Percentiles rank a stretch among this genome's conserved stretches.
These are phyloP conservation scores for Thamnidium elegans DNA, from an alignment of 192 early-diverging fungal genomes.

Conservation along the genomic window DNA sequence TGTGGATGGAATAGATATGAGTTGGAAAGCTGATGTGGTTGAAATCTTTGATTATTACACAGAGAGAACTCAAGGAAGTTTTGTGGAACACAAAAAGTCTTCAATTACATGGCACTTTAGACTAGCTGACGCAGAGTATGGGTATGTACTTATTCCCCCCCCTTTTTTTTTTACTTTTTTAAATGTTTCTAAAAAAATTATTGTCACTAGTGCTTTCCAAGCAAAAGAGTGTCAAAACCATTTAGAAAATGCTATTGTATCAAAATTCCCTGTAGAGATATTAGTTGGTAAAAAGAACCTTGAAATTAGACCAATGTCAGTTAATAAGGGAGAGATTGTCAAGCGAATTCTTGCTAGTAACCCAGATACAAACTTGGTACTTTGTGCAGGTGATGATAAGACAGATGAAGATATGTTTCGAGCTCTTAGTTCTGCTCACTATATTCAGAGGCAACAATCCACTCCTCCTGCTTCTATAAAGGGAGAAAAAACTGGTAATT, in stretches of 20 bases:
- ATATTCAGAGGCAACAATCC: not conserved
- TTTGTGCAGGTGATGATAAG: conserved; percentile 97
- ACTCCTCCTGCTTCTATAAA: not conserved
- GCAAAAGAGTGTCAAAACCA: conserved; percentile 97
- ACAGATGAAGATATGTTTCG: conserved; percentile 98
- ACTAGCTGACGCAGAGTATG: conserved; percentile 92
- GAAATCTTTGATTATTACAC: conserved; percentile 95
- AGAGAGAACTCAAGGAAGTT: conserved; percentile 91
- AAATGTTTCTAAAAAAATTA: not conserved
- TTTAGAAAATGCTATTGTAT: conserved; percentile 84
- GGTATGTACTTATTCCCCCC: conserved; percentile 35
- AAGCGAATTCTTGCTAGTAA: conserved; percentile 70
- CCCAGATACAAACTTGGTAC: conserved; percentile 78
- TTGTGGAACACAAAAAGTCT: conserved; percentile 88
- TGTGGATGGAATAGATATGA: conserved; percentile 73
- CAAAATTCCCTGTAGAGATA: conserved; percentile 92
- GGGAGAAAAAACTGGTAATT: not conserved
- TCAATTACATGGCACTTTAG: conserved; percentile 99
- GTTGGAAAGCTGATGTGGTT: conserved; percentile 91
- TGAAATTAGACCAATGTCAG: conserved; percentile 85
- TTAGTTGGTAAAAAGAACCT: conserved; percentile 97
- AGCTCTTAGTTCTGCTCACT: conserved; percentile 6
- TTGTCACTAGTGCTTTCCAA: conserved; percentile 67
- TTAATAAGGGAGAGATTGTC: conserved; percentile 99
- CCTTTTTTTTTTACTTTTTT: too few relatives aligned